Conservation (phyloP, 164 flowering plant species). For the Chimonanthus salicifolius region DNA sequence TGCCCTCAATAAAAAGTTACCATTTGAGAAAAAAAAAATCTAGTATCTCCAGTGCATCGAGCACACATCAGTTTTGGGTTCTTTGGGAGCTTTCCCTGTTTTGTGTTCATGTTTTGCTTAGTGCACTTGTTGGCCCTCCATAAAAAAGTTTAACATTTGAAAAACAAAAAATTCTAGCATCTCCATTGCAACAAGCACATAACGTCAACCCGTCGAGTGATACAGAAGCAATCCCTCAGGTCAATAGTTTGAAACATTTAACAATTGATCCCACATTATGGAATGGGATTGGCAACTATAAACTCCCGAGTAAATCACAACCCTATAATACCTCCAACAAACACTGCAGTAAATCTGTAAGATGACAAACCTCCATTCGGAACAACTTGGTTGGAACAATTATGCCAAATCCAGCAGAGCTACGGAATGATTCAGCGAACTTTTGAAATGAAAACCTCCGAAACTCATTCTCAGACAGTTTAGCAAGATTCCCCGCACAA, state of each 20-base stretch:
- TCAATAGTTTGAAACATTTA: not conserved
- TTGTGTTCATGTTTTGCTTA: too few relatives aligned
- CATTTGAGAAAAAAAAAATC: too few relatives aligned
- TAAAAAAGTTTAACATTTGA: not conserved
- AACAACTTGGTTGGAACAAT: conserved; percentile 73
- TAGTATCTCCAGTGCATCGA: too few relatives aligned
- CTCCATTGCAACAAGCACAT: not conserved
- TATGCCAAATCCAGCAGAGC: conserved; percentile 66
- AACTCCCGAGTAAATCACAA: not conserved
- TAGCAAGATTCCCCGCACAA: conserved; percentile 65
- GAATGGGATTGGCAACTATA: not conserved
- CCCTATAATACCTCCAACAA: not conserved
- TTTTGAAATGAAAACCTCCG: conserved; percentile 44
- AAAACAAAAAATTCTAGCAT: too few relatives aligned
- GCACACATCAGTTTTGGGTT: too few relatives aligned
- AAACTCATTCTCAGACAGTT: conserved; percentile 58
- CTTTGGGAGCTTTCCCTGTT: too few relatives aligned
- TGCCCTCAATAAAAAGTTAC: too few relatives aligned
- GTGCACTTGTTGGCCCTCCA: not conserved
- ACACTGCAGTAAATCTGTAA: not conserved
- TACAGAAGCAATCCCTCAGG: not conserved
- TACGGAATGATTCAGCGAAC: conserved; percentile 61
- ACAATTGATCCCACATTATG: not conserved
- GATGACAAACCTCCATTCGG: conserved; percentile 80
- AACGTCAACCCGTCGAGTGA: too few relatives aligned